phyloP scores from a whole-genome alignment of 306 rosid species.

The Prunus campanulata region DNA sequence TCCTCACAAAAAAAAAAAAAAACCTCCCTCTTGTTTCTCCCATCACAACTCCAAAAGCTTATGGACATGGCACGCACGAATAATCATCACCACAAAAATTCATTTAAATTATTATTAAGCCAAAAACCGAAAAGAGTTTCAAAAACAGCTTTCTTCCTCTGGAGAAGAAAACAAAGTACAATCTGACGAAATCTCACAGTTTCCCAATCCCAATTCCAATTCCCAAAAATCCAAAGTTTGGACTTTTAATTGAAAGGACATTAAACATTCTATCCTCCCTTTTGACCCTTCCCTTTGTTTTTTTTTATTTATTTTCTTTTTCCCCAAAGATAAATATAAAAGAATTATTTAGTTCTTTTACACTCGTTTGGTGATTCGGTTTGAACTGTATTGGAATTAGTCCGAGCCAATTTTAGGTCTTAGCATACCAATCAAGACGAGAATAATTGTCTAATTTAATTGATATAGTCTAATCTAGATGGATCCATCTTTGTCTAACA shows the following conservation, averaged over 20 bases:
- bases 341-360: too few species aligned
- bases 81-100: neutral
- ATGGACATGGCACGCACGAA: neutral
- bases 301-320: constrained; percentile 11
- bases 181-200: constrained; percentile 27
- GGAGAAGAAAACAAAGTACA: constrained; percentile 37
- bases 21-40: neutral
- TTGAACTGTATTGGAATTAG: too few species aligned
- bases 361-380: too few species aligned
- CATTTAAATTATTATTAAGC: neutral
- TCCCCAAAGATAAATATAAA: neutral
- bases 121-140: neutral
- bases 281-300: constrained; percentile 34
- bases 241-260: neutral
- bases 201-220: neutral
- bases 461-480: too few species aligned
- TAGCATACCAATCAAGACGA: too few species aligned
- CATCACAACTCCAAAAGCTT: neutral
- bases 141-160: constrained; percentile 1
- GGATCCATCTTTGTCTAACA: too few species aligned
- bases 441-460: too few species aligned
- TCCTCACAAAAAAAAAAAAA: too few species aligned
- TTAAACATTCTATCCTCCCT: constrained; percentile 9
- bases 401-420: too few species aligned
- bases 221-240: neutral